A percentile compares a stretch with the other conserved stretches of the same genome.
Conservation (phyloP, 306 rosid genomes). For the Benincasa hispida region DNA sequence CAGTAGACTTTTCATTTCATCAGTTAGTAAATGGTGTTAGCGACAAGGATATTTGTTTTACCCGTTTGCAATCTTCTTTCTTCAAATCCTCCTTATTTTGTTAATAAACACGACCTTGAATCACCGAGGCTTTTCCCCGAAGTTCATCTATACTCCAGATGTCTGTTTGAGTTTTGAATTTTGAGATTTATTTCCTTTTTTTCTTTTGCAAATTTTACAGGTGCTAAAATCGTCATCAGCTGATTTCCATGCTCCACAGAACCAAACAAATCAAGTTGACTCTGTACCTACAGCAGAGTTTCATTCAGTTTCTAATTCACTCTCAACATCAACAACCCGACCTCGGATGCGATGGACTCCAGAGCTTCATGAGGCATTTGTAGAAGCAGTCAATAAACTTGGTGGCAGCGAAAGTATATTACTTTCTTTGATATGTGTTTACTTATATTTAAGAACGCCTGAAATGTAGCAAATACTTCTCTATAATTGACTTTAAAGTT, state of each 20-base stretch:
- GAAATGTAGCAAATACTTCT: neutral
- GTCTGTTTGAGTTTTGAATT: neutral
- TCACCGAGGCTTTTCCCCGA: neutral
- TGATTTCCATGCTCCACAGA: slow-evolving; percentile 33
- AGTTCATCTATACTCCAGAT: neutral
- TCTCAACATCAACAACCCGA: slow-evolving; percentile 37
- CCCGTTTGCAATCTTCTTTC: neutral
- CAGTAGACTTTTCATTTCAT: neutral
- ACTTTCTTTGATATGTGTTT: neutral
- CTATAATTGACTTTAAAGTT: slow-evolving; percentile 8
- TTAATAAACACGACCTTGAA: neutral
- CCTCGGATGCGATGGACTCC: slow-evolving; percentile 97
- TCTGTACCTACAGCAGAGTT: slow-evolving; percentile 30
- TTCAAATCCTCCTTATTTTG: slow-evolving; percentile 1
- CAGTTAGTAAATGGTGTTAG: neutral
- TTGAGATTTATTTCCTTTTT: neutral
- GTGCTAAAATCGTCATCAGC: slow-evolving; percentile 19
- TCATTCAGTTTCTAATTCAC: slow-evolving; percentile 23
- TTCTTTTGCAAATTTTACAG: neutral
- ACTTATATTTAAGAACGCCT: neutral
- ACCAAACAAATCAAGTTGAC: slow-evolving; percentile 15
- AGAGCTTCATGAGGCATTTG: slow-evolving; percentile 91
- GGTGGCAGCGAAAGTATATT: slow-evolving; percentile 85
- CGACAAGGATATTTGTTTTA: neutral
- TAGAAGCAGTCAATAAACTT: slow-evolving; percentile 77